These are phyloP conservation scores for Candida endomychidarum DNA, from an alignment of 805 yeast species.

Conservation along the genomic window DNA sequence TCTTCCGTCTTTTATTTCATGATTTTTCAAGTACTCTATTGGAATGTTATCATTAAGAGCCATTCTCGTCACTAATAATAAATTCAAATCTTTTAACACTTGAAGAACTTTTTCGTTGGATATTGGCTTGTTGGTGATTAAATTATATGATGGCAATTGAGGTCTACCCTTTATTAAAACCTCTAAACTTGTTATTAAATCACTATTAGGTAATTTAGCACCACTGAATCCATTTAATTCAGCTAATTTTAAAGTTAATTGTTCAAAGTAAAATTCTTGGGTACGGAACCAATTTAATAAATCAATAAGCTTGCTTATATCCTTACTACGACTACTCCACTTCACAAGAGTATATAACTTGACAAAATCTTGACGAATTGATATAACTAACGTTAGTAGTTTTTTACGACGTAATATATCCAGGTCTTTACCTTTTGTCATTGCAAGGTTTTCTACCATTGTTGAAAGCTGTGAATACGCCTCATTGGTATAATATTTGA, in stretches of 20 bases:
- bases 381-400: slow-evolving; percentile 66
- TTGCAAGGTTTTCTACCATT: slow-evolving; percentile 58
- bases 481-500: slow-evolving; percentile 58
- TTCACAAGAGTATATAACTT: slow-evolving; percentile 82
- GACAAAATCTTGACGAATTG: slow-evolving; percentile 77
- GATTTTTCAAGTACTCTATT: slow-evolving; percentile 52
- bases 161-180: slow-evolving; percentile 81
- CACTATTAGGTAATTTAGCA: slow-evolving; percentile 92
- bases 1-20: slow-evolving; percentile 72
- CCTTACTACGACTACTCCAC: slow-evolving; percentile 78
- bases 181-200: slow-evolving; percentile 81
- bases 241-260: slow-evolving; percentile 63
- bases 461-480: slow-evolving; percentile 63
- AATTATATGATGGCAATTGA: slow-evolving; percentile 62
- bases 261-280: slow-evolving; percentile 67
- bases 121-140: slow-evolving; percentile 49
- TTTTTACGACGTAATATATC: slow-evolving; percentile 66
- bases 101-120: slow-evolving; percentile 56
- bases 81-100: slow-evolving; percentile 67
- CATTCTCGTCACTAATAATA: slow-evolving; percentile 69
- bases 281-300: slow-evolving; percentile 83
- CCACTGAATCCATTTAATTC: slow-evolving; percentile 72
- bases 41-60: slow-evolving; percentile 71
- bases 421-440: slow-evolving; percentile 35
- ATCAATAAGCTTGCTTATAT: slow-evolving; percentile 76